These are phyloP conservation scores for Remersonia thermophila DNA, from an alignment of 2,329 filamentous ascomycete species.

Conservation along the genomic window DNA sequence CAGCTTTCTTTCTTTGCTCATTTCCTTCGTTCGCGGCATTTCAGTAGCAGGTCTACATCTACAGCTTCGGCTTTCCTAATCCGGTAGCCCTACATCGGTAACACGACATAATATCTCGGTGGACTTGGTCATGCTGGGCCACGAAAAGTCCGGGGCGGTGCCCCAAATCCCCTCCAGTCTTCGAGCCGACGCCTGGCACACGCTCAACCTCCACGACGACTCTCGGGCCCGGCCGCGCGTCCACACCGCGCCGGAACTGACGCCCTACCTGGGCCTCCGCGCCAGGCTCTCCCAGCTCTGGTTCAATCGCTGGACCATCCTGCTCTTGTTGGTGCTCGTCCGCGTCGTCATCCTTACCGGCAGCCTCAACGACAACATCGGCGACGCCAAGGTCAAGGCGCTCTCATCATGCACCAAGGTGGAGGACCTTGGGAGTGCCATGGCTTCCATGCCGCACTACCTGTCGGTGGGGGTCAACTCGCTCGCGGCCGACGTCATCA, in stretches of 20 bases:
- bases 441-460: conserved; percentile 98
- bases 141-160: conserved; percentile 15
- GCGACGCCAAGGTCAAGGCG: conserved; percentile 65
- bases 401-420: conserved; percentile 83
- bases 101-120: no score
- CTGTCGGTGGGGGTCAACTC: conserved; percentile 81
- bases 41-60: neutral
- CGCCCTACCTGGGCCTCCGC: conserved; percentile 82
- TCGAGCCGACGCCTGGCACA: conserved; percentile 21
- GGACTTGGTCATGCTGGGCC: conserved; percentile 16
- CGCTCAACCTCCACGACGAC: conserved; percentile 26
- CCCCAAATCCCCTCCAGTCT: conserved; percentile 21
- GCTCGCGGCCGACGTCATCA: conserved; percentile 66
- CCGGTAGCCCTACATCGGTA: conserved; percentile 1
- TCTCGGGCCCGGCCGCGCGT: conserved; percentile 7
- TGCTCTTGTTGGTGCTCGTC: conserved; percentile 74
- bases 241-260: conserved; percentile 56
- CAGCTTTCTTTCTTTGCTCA: conserved; percentile 5
- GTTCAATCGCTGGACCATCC: conserved; percentile 94
- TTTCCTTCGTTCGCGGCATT: conserved; percentile 1
- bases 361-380: conserved; percentile 61
- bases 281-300: conserved; percentile 89
- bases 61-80: conserved; percentile 7
- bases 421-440: conserved; percentile 81
- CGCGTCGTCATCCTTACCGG: conserved; percentile 66